These are phyloP conservation scores for Aspergillus unguis DNA, from an alignment of 2,329 filamentous ascomycete genomes.

Conservation along the genomic window DNA sequence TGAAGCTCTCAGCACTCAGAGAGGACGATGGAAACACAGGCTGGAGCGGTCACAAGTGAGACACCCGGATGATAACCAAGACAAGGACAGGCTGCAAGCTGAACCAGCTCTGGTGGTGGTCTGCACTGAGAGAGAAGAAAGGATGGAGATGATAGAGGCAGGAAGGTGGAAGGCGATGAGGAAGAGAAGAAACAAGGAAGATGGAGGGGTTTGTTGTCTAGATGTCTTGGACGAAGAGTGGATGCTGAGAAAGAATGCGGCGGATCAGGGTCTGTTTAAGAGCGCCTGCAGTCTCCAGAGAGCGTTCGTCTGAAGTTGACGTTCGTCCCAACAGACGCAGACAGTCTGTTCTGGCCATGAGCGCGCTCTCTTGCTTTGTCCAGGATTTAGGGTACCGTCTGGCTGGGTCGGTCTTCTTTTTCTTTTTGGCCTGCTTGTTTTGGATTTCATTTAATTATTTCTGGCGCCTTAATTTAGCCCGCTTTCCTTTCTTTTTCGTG, in stretches of 20 bases:
- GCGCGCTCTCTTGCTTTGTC: slow-evolving; percentile 14
- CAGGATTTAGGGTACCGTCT: slow-evolving; percentile 17
- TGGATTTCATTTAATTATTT: slow-evolving; percentile 14
- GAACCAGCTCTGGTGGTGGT: neutral
- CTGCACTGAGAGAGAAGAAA: slow-evolving; percentile 4
- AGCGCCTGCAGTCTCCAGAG: slow-evolving; percentile 15
- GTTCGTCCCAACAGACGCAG: too few species aligned
- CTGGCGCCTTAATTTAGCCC: slow-evolving; percentile 15
- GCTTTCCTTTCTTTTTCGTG: slow-evolving; percentile 1
- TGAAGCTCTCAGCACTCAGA: neutral
- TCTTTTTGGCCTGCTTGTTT: slow-evolving; percentile 7
- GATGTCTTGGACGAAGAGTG: neutral
- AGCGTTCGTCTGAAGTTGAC: too few species aligned
- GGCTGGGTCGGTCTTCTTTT: slow-evolving; percentile 10
- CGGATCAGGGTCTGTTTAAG: slow-evolving; percentile 4
- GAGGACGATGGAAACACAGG: too few species aligned
- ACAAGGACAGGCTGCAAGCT: neutral
- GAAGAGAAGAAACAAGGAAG: neutral
- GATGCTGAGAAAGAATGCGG: neutral
- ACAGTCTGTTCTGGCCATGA: too few species aligned
- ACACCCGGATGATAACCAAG: slow-evolving; percentile 5
- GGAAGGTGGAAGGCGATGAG: neutral
- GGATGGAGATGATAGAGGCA: slow-evolving; percentile 7
- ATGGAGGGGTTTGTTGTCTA: neutral
- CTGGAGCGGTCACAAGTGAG: neutral